Evolutionary conservation across 2,329 filamentous ascomycete species (phyloP), one percentile per base, ranked within the genome.

Genomic region (Blastomyces gilchristii): DNA sequence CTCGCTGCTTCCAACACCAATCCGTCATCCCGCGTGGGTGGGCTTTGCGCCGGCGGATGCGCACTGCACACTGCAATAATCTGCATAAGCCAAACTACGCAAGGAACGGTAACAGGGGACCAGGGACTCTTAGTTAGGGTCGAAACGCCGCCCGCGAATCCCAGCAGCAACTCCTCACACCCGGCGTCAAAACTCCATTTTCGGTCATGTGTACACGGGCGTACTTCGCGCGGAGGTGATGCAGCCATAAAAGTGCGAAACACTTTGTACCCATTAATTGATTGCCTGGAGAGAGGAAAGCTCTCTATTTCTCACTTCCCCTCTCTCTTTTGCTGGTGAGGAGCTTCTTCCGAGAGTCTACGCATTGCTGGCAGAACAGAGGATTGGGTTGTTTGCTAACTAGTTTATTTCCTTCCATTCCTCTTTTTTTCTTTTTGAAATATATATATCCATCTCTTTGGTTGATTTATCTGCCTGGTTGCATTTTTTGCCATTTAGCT

Each of bases 121-220:
- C 64, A 62, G 59, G 61, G 49, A 50, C 52, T 43, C 18, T 45
- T 45, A 2, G 14, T 12, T 49, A 52, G 41, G 54, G 52, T 53
- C 58, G 41, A 57, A 50, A 41, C 59, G 47, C 37, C 49, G 45
- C 34, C 57, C 52, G 59, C 59, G n/a, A 31, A 59, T 49, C 57
- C 43, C 28, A 22, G 57, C 34, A 47, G 25, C 57, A 28, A 59
- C 43, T 58, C 25, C 43, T 59, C 57, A 25, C 57, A 37, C 57
- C 34, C 47, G 57, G 25, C 41, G 57, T 41, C 58, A 49, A 66
- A 68, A 64, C 54, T 43, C 14, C 37, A 43, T 63, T 64, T 68
- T 67, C 66, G 70, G 70, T 72, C 71, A 73, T 73, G 71, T 68
- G 71, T 71, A 66, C 69, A 67, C 69, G 67, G 69, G 68, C 67